Conservation (phyloP, 805 yeast genomes). For the Lachancea nothofagi region DNA sequence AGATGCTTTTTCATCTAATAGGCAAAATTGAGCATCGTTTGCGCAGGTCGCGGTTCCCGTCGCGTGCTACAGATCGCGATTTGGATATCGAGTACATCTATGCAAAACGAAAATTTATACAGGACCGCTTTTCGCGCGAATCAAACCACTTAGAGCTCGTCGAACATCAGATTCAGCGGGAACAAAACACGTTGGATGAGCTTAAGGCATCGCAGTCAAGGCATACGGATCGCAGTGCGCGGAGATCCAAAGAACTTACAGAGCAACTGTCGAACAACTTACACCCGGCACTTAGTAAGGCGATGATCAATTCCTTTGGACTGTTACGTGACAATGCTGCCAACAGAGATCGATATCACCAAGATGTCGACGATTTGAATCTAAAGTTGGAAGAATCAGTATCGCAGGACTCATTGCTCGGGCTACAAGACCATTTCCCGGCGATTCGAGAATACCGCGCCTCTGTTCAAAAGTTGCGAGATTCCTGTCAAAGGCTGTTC, state of each 20-base stretch:
- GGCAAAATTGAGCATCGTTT: conserved; percentile 22
- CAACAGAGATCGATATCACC: conserved; percentile 5
- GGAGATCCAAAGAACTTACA: conserved; percentile 16
- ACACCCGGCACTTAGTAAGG: conserved; percentile 27
- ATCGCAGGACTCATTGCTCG: not conserved
- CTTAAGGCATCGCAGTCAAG: conserved; percentile 4
- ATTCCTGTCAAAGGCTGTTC: not conserved
- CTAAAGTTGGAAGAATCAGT: not conserved
- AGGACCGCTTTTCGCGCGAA: conserved; percentile 22
- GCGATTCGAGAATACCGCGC: not conserved
- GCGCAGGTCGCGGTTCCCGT: conserved; percentile 23
- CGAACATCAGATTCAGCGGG: conserved; percentile 20
- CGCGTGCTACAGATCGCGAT: conserved; percentile 21
- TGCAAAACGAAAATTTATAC: conserved; percentile 28
- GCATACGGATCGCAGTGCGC: conserved; percentile 10
- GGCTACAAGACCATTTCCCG: conserved; percentile 5
- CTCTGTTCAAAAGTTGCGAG: not conserved
- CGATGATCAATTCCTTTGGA: conserved; percentile 28
- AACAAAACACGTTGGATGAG: conserved; percentile 19
- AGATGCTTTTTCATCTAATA: conserved; percentile 16
- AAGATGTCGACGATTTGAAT: conserved; percentile 10
- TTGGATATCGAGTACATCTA: conserved; percentile 30
- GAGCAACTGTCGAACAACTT: conserved; percentile 20
- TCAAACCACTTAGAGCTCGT: conserved; percentile 21
- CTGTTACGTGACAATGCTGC: conserved; percentile 12